Evolutionary conservation across 2,329 filamentous ascomycete species (phyloP), one percentile per base, ranked within the genome.

Genomic region (Thelonectria olida): DNA sequence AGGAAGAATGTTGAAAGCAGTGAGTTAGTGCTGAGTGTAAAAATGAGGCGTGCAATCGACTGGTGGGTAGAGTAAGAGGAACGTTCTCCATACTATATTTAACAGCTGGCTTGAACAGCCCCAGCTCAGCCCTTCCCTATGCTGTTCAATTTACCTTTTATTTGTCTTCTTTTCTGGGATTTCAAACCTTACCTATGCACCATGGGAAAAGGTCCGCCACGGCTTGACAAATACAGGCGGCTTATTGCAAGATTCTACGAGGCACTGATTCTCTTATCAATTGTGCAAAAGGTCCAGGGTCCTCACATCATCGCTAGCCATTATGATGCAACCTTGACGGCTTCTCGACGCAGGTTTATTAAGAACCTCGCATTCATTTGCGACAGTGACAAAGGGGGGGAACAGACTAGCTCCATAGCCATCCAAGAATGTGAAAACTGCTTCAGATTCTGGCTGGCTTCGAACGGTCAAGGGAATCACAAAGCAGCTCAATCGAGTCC

Each of bases 361-460:
- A 70, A 75, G 4, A 76, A 78, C 25, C 66, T 84, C 2, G 74
- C 80, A 8, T 82, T 79, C 64, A 64, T 85, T 7, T 83, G 81
- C 61, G 82, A 84, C 55, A 77, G 77, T n/a, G 48, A 63, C 72
- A 0, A 84, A 82, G 62, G 82, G 82, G 0, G 83, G 82, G 2
- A 64, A 72, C 2, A 77, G 77, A 79, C 78, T n/a, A 79, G 82
- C 0, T 76, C 83, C 0, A 76, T 85, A 23, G 81, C 75, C 0
- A 64, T 83, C 1, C 76, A 84, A 60, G 69, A 77, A 0, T 60
- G 42, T 0, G 36, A 66, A 1, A 58, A 75, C 0, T 63, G 65
- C n/a, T 75, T 74, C 51, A 69, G 74, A 2, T 81, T 82, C 38
- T 84, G 81, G 78, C 50, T 84, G 7, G 77, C 82, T 3, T 76